A percentile compares a stretch with the other conserved stretches of the same genome.
These are phyloP conservation scores for Verbascum thapsus DNA, from an alignment of 257 asterid genomes.

Conservation along the genomic window DNA sequence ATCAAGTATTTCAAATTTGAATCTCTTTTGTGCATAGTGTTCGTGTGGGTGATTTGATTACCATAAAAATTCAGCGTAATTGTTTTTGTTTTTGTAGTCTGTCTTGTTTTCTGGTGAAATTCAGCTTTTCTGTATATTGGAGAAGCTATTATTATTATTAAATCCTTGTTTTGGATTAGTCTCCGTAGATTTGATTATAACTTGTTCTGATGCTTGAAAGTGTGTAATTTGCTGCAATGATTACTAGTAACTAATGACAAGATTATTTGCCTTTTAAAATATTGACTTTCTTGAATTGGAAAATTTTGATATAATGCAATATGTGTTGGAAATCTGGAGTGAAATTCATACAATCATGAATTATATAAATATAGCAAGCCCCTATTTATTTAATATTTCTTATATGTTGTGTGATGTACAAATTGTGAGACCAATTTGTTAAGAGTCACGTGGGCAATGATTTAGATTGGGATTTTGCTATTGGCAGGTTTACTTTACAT, in stretches of 20 bases:
- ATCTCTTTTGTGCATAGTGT: conserved; percentile 24
- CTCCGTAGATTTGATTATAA: conserved; percentile 15
- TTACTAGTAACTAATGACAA: too few species aligned
- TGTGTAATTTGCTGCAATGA: too few species aligned
- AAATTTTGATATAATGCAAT: too few species aligned
- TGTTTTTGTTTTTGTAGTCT: neutral
- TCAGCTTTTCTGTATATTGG: conserved; percentile 23
- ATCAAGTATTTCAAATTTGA: too few species aligned
- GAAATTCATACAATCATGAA: too few species aligned
- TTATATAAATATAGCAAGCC: too few species aligned
- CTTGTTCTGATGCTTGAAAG: conserved; percentile 20
- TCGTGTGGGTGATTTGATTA: too few species aligned
- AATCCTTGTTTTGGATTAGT: conserved; percentile 14
- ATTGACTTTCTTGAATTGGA: too few species aligned
- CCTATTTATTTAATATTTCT: too few species aligned
- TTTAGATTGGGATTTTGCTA: conserved; percentile 33
- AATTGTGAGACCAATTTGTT: conserved; percentile 21
- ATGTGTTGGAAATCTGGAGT: too few species aligned
- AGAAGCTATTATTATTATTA: conserved; percentile 32
- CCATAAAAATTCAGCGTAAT: neutral
- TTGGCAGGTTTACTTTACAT: conserved; percentile 26
- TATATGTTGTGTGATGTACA: too few species aligned
- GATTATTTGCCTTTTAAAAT: too few species aligned
- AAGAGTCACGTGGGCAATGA: conserved; percentile 18
- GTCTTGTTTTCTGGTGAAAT: neutral